A percentile compares a stretch with the other conserved stretches of the same genome.
Evolutionary conservation across 129 eudicot genomes (phyloP).

Genomic region (Ambrosia artemisiifolia): DNA sequence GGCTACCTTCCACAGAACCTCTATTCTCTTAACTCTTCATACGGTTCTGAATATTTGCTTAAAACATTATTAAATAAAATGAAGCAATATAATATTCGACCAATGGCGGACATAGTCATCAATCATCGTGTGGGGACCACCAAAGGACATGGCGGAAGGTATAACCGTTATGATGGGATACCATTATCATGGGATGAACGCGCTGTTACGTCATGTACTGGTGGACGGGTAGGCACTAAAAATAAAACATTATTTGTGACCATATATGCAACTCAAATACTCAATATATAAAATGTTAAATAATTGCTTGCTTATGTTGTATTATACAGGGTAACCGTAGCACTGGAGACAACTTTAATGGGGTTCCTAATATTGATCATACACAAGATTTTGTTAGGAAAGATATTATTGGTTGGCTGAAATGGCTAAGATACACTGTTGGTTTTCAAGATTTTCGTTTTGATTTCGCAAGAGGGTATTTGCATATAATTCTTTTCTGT

Average conservation of each 20-base stretch:
- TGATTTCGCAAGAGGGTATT: slow-evolving; percentile 81
- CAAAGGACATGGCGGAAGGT: slow-evolving; percentile 73
- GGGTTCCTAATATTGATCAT: slow-evolving; percentile 91
- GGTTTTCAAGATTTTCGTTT: slow-evolving; percentile 97
- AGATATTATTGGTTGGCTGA: slow-evolving; percentile 71
- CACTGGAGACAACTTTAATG: slow-evolving; percentile 79
- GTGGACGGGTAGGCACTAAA: slow-evolving; percentile 69
- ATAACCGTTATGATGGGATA: slow-evolving; percentile 92
- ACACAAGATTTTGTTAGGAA: slow-evolving; percentile 69
- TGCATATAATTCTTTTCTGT: neutral
- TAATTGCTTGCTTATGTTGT: neutral
- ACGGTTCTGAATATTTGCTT: slow-evolving; percentile 73
- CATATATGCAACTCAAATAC: too few species aligned
- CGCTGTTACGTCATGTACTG: slow-evolving; percentile 90
- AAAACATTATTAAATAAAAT: slow-evolving; percentile 67
- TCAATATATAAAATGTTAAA: neutral
- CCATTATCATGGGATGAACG: slow-evolving; percentile 85
- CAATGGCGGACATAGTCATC: slow-evolving; percentile 95
- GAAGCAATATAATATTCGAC: slow-evolving; percentile 66
- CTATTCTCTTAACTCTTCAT: slow-evolving; percentile 73
- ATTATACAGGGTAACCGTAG: slow-evolving; percentile 64
- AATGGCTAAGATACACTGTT: slow-evolving; percentile 62
- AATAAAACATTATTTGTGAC: neutral
- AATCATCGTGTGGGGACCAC: slow-evolving; percentile 92
- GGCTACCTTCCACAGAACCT: slow-evolving; percentile 96